Evolutionary conservation across 352 stramenopile species (phyloP), one percentile per base, ranked within the genome.

Genomic region (Phytophthora macrochlamydospora): DNA sequence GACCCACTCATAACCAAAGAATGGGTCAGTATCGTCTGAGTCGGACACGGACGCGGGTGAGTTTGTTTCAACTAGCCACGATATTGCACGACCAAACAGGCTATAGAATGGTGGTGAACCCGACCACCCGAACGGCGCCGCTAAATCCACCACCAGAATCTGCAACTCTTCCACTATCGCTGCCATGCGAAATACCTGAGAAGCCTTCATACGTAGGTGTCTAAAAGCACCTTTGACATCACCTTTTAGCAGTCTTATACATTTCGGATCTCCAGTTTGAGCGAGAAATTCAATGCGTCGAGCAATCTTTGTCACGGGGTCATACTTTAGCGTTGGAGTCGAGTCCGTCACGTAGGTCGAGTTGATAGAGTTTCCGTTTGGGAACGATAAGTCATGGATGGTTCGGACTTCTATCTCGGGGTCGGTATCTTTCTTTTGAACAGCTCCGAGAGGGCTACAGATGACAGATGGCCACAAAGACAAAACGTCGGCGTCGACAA

Each of bases 1-100:
- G 1, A 70, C 61, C 66, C 67, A 75, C 30, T 70, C 67, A 42
- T 60, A 75, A 29, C 45, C 24, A 59, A 75, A 42, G 18, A 67
- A 70, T 13, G 56, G 38, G 2, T 59, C 37, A 2, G 2, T 7
- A 42, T 70, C 67, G 1, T 12, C 3, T 0, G 44, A 38, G 14
- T 62, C 56, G 1, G 31, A 46, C 13, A 62, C 56, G 9, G 42
- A 49, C 6, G 44, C 44, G 2, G 45, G 44, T 11, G 56, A 62
- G 24, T 62, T 62, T 1, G 38, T 7, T 18, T 8, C 7, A 8
- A 55, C 29, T 28, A 55, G 13, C 44, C 56, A 62, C 1, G 46
- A 55, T 13, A 62, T 62, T 4, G 44, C 56, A 5, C 56, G 28
- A 0, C 44, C 43, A n/a, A 62, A 62, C 3, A 14, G 31, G 30